Evolutionary conservation across 192 early-diverging fungal species (phyloP).

Genomic region (Backusella morwellensis): DNA sequence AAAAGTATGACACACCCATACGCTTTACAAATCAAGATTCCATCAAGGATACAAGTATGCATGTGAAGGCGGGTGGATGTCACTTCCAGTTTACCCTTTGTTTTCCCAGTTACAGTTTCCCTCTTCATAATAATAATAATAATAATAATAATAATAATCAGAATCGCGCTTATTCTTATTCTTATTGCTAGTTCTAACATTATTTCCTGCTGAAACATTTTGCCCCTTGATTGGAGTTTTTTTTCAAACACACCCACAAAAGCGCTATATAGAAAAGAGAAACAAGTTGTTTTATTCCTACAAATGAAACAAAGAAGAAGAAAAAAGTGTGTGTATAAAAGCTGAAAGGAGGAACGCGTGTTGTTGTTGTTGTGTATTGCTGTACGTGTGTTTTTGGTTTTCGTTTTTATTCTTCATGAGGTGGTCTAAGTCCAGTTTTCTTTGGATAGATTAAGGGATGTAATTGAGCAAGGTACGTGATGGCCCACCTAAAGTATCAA

Average conservation of each 20-base stretch:
- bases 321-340: neutral
- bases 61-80: no score
- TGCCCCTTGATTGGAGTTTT: neutral
- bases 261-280: neutral
- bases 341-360: neutral
- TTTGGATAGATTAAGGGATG: constrained; percentile 80
- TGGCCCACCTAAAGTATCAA: constrained; percentile 69
- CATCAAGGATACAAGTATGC: no score
- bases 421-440: constrained; percentile 59
- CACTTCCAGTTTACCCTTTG: neutral
- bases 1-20: neutral
- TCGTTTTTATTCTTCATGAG: constrained; percentile 3
- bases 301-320: neutral
- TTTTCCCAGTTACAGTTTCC: neutral
- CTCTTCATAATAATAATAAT: no score
- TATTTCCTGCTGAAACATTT: neutral
- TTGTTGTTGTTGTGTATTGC: neutral
- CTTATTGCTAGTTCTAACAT: neutral
- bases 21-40: no score
- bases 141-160: neutral
- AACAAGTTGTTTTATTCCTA: neutral
- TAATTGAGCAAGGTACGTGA: constrained; percentile 87
- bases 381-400: neutral
- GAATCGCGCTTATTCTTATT: neutral
- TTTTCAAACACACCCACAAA: neutral